Percentiles rank a stretch among this genome's conserved stretches.
phyloP scores from a whole-genome alignment of 2,329 filamentous ascomycete genomes.

The Epichloe sibirici region DNA sequence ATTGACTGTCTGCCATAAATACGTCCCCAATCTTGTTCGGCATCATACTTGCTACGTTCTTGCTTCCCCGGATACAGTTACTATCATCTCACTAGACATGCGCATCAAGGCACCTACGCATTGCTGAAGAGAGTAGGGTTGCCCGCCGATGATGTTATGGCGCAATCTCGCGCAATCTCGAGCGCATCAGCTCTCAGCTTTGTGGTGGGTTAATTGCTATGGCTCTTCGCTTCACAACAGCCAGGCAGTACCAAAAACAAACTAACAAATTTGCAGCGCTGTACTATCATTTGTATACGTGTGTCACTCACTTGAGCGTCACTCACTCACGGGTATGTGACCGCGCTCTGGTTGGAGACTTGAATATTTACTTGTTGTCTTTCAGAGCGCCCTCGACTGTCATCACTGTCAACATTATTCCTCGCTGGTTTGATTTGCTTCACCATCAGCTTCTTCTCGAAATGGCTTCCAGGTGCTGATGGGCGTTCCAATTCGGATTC shows the following conservation, averaged over 20 bases:
- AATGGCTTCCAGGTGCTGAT: conserved; percentile 34
- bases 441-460: conserved; percentile 27
- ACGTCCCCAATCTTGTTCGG: no score
- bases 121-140: not conserved
- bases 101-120: not conserved
- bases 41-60: not conserved
- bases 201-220: conserved; percentile 6
- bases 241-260: not conserved
- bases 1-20: no score
- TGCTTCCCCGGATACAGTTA: not conserved
- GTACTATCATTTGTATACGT: conserved; percentile 37
- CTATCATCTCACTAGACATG: not conserved
- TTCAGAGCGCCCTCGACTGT: conserved; percentile 37
- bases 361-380: conserved; percentile 5
- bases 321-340: conserved; percentile 34
- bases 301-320: conserved; percentile 31
- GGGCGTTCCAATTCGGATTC: conserved; percentile 29
- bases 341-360: not conserved
- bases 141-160: conserved; percentile 4
- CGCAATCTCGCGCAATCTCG: conserved; percentile 6
- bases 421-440: conserved; percentile 31
- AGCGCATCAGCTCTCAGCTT: conserved; percentile 6
- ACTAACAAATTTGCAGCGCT: conserved; percentile 22
- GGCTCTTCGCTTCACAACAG: not conserved
- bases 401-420: conserved; percentile 33